These are phyloP conservation scores for Francoa sonchifolia DNA, from an alignment of 441 rosid species.

Conservation along the genomic window DNA sequence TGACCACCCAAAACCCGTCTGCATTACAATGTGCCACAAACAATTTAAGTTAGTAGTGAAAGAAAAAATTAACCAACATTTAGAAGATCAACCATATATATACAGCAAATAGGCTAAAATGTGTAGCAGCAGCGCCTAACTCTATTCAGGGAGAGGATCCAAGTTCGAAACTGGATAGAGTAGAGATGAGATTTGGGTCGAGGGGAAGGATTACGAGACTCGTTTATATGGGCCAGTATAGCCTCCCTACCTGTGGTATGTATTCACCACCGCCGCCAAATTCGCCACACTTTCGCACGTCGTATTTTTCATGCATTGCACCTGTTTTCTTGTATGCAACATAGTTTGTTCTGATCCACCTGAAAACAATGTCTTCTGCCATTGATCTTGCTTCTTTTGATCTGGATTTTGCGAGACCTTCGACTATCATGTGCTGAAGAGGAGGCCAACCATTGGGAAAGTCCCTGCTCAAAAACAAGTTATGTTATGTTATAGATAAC, in stretches of 20 bases:
- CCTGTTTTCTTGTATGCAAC: slow-evolving; percentile 51
- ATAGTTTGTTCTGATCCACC: slow-evolving; percentile 73
- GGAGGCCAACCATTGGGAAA: slow-evolving; percentile 96
- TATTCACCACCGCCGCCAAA: slow-evolving; percentile 81
- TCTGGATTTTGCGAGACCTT: slow-evolving; percentile 57
- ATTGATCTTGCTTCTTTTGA: slow-evolving; percentile 37
- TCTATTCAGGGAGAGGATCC: too few species aligned
- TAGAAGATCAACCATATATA: too few species aligned
- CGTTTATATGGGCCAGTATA: background rate
- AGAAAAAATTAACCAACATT: background rate
- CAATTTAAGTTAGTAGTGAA: background rate
- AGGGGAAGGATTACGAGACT: too few species aligned
- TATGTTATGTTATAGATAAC: background rate
- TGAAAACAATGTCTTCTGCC: slow-evolving; percentile 60
- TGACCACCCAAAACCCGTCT: slow-evolving; percentile 98
- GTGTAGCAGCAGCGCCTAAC: too few species aligned
- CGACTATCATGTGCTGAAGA: slow-evolving; percentile 74
- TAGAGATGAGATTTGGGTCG: too few species aligned
- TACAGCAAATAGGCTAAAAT: too few species aligned
- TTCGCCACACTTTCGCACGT: slow-evolving; percentile 54
- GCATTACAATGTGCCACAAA: slow-evolving; percentile 14
- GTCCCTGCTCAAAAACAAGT: slow-evolving; percentile 41
- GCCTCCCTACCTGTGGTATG: slow-evolving; percentile 48
- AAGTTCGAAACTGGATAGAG: background rate
- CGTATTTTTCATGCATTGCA: slow-evolving; percentile 60